Evolutionary conservation across 768 basidiomycete genomes (phyloP), one percentile per base, ranked within the genome.

Genomic region (Tricholomella constricta): DNA sequence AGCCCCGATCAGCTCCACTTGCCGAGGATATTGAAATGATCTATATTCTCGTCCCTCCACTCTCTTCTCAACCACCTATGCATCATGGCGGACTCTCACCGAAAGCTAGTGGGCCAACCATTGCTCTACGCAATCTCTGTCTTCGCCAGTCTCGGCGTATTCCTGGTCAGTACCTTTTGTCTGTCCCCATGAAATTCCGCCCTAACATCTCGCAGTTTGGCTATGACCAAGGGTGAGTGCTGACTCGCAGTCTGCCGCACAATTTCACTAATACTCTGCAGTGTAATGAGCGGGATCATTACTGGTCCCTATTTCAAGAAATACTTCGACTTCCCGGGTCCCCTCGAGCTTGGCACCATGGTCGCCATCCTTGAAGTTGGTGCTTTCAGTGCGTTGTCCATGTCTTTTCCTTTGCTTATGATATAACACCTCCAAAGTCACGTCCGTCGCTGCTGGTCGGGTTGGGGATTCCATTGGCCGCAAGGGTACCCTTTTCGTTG

Each of bases 341-440:
- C 88, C 0, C 71, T 88, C 45, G 82, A 88, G 62, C 69, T 94
- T 20, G 94, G 93, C n/a, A 92, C 91, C 17, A 94, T 98, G 89
- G 94, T 97, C 35, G 91, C 94, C n/a, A 87, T 95, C 5, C 74
- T 96, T 29, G 94, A 98, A 70, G 80, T 98, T 31, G 94, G 94
- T 38, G 94, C 94, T 34, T 87, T 97, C 67, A 79, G 93, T 91
- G 64, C 37, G 85, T 73, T 34, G 11, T 47, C 11, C 34, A 41
- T 19, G 20, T 29, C 31, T 23, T n/a, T 11, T 42, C 7, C 22
- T 20, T 26, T 15, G 2, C 0, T 20, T 48, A 34, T 42, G 50
- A 40, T 20, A 22, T 48, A 20, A 43, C 36, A 14, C 38, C 34
- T 29, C 53, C 11, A 23, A 62, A 94, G 91, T 89, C 54, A 97